Conservation (phyloP, 495 filamentous ascomycete species). For the Penicillium roqueforti region DNA sequence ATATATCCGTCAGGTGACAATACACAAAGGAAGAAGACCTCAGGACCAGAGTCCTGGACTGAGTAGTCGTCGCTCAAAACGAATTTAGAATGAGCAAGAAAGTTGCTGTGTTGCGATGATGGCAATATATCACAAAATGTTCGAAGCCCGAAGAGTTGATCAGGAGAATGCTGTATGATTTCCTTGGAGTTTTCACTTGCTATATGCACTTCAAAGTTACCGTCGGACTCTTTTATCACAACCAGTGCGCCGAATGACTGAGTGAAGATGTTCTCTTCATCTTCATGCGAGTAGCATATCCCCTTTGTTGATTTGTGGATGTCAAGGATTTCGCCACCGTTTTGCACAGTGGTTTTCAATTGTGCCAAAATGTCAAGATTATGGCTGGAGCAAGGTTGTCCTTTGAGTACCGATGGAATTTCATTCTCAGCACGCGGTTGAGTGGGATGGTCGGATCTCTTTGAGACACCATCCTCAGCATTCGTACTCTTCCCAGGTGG, state of each 20-base stretch:
- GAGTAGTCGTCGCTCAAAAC: constrained; percentile 63
- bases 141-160: constrained; percentile 66
- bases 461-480: background rate
- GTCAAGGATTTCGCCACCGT: constrained; percentile 11
- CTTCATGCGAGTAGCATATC: constrained; percentile 10
- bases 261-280: constrained; percentile 43
- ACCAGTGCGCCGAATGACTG: constrained; percentile 75
- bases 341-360: constrained; percentile 4
- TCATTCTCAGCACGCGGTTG: constrained; percentile 3
- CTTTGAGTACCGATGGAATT: background rate
- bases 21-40: constrained; percentile 73
- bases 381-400: background rate
- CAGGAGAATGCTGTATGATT: constrained; percentile 71
- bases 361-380: background rate
- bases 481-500: background rate
- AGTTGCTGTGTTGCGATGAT: constrained; percentile 66
- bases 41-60: constrained; percentile 64
- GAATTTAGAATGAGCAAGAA: constrained; percentile 74
- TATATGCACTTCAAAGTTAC: constrained; percentile 60
- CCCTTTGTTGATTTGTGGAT: background rate
- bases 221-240: constrained; percentile 58
- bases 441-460: background rate
- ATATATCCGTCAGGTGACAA: constrained; percentile 41
- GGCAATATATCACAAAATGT: constrained; percentile 72
- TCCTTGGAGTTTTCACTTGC: constrained; percentile 77